These are phyloP conservation scores for Zygosaccharomyces lentus DNA, from an alignment of 805 yeast species.

Conservation along the genomic window DNA sequence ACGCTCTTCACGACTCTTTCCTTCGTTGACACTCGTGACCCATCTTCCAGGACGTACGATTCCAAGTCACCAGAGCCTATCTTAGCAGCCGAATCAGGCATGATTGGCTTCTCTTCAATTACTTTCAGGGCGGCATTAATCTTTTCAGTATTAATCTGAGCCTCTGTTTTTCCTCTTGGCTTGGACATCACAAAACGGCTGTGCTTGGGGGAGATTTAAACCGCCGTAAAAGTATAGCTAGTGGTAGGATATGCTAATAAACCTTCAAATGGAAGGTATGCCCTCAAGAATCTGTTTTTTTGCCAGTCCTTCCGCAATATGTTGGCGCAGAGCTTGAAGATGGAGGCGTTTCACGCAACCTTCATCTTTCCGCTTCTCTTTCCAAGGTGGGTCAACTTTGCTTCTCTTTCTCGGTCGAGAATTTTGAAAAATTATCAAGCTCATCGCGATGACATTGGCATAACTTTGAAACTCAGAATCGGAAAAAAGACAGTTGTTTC, in stretches of 20 bases:
- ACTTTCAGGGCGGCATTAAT: conserved; percentile 64
- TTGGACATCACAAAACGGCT: conserved; percentile 1
- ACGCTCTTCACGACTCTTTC: conserved; percentile 51
- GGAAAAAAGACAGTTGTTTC: neutral
- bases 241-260: neutral
- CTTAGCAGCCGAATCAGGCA: conserved; percentile 4
- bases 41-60: conserved; percentile 47
- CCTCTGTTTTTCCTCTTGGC: conserved; percentile 24
- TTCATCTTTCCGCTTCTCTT: neutral
- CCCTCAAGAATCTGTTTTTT: neutral
- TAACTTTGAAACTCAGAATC: neutral
- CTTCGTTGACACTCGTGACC: conserved; percentile 44
- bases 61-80: conserved; percentile 9
- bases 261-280: neutral
- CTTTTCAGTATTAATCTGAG: conserved; percentile 47
- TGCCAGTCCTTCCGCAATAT: neutral
- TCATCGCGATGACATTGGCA: conserved; percentile 8
- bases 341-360: conserved; percentile 1
- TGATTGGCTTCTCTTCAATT: conserved; percentile 43
- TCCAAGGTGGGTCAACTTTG: conserved; percentile 2
- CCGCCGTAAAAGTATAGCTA: neutral
- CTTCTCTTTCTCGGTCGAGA: neutral
- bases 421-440: conserved; percentile 13
- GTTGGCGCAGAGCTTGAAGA: neutral
- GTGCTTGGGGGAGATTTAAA: neutral